phyloP scores from a whole-genome alignment of 1,139 yeast species.

The Suhomyces yuchorum region DNA sequence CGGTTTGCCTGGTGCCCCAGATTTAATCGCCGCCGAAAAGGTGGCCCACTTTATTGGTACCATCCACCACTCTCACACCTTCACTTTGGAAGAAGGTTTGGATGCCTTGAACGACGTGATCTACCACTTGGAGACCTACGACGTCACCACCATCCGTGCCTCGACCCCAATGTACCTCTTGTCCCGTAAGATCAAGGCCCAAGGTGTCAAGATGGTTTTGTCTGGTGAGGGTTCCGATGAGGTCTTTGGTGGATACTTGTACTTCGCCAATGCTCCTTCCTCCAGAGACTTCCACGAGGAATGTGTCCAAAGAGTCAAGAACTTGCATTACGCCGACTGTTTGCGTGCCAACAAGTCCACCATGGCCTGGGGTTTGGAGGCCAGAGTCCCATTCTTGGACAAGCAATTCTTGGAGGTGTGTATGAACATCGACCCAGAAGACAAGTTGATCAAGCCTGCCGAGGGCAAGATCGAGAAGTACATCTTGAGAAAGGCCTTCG shows the following conservation, averaged over 20 bases:
- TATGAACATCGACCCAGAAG: conserved; percentile 93
- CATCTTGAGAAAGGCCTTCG: conserved; percentile 95
- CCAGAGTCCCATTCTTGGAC: conserved; percentile 98
- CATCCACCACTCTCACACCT: conserved; percentile 96
- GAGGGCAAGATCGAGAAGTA: conserved; percentile 89
- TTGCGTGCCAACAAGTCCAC: conserved; percentile 98
- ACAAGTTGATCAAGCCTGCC: conserved; percentile 72
- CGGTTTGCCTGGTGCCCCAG: conserved; percentile 98
- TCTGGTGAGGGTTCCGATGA: conserved; percentile 99
- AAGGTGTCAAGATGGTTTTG: conserved; percentile 98
- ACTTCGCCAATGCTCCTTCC: conserved; percentile 95
- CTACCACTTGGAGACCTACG: conserved; percentile 94
- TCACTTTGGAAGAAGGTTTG: conserved; percentile 93
- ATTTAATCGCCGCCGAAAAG: conserved; percentile 91
- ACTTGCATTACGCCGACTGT: conserved; percentile 96
- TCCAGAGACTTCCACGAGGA: conserved; percentile 92
- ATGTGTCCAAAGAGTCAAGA: conserved; percentile 93
- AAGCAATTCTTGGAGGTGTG: conserved; percentile 87
- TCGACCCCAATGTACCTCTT: conserved; percentile 98
- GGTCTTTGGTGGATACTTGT: conserved; percentile 96
- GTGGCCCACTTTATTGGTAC: conserved; percentile 96
- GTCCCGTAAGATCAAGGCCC: conserved; percentile 96
- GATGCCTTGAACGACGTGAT: conserved; percentile 95
- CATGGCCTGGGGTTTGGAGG: conserved; percentile 99
- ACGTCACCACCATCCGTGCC: conserved; percentile 98